Evolutionary conservation across 2,329 filamentous ascomycete species (phyloP).

Genomic region (Diplodia sapinea): DNA sequence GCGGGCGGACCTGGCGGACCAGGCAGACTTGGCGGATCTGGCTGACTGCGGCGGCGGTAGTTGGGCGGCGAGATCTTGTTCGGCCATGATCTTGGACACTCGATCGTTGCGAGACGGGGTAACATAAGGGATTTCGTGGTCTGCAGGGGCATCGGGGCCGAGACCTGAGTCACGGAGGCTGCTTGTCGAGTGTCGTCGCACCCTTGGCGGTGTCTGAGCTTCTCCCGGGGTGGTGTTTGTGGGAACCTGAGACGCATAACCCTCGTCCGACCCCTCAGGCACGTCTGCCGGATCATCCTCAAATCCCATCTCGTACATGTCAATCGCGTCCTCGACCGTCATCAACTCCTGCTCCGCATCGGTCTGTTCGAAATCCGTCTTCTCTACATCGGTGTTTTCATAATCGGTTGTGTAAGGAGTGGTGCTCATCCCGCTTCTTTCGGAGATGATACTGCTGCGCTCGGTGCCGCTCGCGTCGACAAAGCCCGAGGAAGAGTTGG

Average conservation of each 20-base stretch:
- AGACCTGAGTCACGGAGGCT: conserved; percentile 28
- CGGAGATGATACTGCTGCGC: conserved; percentile 80
- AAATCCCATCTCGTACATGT: conserved; percentile 66
- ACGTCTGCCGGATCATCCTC: conserved; percentile 50
- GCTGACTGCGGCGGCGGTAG: conserved; percentile 17
- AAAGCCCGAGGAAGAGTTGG: conserved; percentile 62
- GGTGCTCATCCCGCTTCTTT: conserved; percentile 73
- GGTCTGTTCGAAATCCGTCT: conserved; percentile 32
- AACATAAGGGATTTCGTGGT: conserved; percentile 30
- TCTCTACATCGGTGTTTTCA: conserved; percentile 35
- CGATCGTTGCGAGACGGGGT: conserved; percentile 25
- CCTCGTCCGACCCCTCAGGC: conserved; percentile 36
- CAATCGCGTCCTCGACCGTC: conserved; percentile 66
- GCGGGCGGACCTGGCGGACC: conserved; percentile 15
- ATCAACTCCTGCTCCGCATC: conserved; percentile 52
- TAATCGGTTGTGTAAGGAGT: conserved; percentile 64
- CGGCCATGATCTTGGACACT: conserved; percentile 28
- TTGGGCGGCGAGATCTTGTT: conserved; percentile 21
- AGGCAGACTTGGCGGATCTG: conserved; percentile 8
- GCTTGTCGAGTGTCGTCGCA: conserved; percentile 29
- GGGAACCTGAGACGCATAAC: conserved; percentile 34
- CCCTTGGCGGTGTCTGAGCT: conserved; percentile 28
- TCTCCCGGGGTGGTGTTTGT: conserved; percentile 32
- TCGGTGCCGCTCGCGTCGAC: conserved; percentile 71
- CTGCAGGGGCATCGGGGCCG: conserved; percentile 24